Conservation (phyloP, 2,329 filamentous ascomycete species). For the Pseudocercospora crystallina region DNA sequence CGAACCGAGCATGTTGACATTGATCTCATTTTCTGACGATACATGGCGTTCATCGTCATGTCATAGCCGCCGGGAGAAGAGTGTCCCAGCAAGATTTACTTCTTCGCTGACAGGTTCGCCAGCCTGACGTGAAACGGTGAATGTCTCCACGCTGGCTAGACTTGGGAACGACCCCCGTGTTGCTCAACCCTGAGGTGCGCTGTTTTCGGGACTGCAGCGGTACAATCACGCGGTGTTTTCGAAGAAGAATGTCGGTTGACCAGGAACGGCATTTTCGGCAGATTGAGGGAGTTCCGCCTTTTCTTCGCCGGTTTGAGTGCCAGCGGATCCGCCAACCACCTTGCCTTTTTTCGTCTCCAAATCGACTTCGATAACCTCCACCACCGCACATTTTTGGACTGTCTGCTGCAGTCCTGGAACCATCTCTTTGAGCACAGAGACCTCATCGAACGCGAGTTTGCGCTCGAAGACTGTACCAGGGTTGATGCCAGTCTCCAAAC, state of each 20-base stretch:
- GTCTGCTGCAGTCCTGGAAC: constrained; percentile 74
- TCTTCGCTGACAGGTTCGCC: too few species aligned
- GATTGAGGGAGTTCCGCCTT: constrained; percentile 56
- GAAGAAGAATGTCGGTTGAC: constrained; percentile 78
- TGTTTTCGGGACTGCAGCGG: too few species aligned
- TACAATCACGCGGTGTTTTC: constrained; percentile 58
- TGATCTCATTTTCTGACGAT: too few species aligned
- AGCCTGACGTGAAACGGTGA: too few species aligned
- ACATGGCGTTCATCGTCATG: too few species aligned
- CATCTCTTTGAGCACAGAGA: constrained; percentile 73
- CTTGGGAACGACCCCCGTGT: too few species aligned
- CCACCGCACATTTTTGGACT: constrained; percentile 64
- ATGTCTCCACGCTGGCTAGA: too few species aligned
- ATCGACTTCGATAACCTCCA: constrained; percentile 71
- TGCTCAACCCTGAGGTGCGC: too few species aligned
- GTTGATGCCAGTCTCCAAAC: constrained; percentile 64
- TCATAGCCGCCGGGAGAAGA: too few species aligned
- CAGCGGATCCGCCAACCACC: constrained; percentile 53
- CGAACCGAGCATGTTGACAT: too few species aligned
- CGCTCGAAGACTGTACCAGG: constrained; percentile 75
- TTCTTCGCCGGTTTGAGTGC: constrained; percentile 56
- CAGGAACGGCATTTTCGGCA: constrained; percentile 77
- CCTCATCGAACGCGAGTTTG: constrained; percentile 84
- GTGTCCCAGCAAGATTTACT: too few species aligned
- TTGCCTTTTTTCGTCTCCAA: constrained; percentile 67